Conservation (phyloP, 345 rosid genomes). For the Hibiscus tridactylites region DNA sequence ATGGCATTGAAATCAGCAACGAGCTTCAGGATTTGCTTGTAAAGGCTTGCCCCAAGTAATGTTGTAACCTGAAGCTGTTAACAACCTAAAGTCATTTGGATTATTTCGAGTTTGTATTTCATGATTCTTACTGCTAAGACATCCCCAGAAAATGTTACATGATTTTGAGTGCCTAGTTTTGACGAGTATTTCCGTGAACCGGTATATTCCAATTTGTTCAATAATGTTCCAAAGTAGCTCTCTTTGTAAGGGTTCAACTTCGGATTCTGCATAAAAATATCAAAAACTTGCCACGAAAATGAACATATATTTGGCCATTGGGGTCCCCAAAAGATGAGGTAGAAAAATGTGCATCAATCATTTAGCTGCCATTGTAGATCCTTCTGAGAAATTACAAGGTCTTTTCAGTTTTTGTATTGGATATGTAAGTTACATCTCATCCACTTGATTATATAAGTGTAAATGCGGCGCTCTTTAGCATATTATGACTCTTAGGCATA, state of each 20-base stretch:
- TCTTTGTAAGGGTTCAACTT: neutral
- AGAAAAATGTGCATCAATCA: neutral
- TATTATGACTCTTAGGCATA: too few relatives aligned
- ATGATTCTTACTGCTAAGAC: neutral
- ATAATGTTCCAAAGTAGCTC: neutral
- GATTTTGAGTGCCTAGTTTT: neutral
- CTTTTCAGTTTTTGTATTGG: too few relatives aligned
- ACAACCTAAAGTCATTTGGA: neutral
- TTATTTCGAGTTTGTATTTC: neutral
- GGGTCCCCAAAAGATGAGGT: neutral
- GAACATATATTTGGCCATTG: neutral
- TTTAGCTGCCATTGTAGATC: too few relatives aligned
- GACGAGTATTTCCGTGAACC: neutral
- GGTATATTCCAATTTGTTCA: neutral
- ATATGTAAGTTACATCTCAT: too few relatives aligned
- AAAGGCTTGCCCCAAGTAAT: constrained; percentile 30
- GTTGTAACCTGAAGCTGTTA: neutral
- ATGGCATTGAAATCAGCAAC: constrained; percentile 33
- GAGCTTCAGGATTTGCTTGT: constrained; percentile 51
- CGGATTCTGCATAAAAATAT: neutral
- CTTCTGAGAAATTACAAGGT: too few relatives aligned
- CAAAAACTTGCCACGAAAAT: neutral
- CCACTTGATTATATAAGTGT: too few relatives aligned
- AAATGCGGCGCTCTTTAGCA: too few relatives aligned
- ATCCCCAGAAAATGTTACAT: neutral